Percentiles rank a stretch among this genome's conserved stretches.
Conservation (phyloP, 495 filamentous ascomycete genomes). For the Aspergillus heteromorphus region DNA sequence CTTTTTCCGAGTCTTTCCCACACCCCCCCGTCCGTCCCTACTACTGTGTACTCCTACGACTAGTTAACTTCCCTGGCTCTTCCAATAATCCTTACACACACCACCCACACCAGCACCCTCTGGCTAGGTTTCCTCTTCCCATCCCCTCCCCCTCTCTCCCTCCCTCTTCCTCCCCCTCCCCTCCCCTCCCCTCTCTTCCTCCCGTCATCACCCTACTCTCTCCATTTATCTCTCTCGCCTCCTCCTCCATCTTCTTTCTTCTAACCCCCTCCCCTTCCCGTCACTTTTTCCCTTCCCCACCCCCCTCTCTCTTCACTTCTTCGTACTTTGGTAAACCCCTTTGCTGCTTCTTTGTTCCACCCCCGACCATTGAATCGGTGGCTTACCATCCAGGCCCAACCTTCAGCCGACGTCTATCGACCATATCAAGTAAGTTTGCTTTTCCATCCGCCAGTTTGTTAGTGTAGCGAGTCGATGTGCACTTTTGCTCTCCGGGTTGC, state of each 20-base stretch:
- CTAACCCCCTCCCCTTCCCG: constrained; percentile 12
- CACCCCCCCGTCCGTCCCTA: background rate
- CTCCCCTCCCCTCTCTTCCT: constrained; percentile 13
- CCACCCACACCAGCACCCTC: background rate
- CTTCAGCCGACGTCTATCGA: constrained; percentile 50
- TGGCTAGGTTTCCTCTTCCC: constrained; percentile 4
- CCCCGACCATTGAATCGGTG: constrained; percentile 9
- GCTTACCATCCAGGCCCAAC: constrained; percentile 17
- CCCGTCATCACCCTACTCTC: constrained; percentile 17
- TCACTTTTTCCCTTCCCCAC: constrained; percentile 19
- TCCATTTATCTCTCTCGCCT: background rate
- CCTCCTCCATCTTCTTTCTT: constrained; percentile 2
- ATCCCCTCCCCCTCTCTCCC: constrained; percentile 9
- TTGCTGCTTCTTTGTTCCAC: constrained; percentile 7
- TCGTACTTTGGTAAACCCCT: constrained; percentile 15
- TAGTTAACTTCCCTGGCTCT: background rate
- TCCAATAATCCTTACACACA: background rate
- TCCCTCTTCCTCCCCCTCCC: constrained; percentile 20
- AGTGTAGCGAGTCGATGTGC: background rate
- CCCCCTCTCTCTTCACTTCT: constrained; percentile 7
- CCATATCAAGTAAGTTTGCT: constrained; percentile 47
- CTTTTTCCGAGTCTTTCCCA: background rate
- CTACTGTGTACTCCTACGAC: background rate
- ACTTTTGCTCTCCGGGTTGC: background rate
- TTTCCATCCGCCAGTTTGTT: constrained; percentile 7